Evolutionary conservation across 768 basidiomycete genomes (phyloP), one percentile per base, ranked within the genome.

Genomic region (Artomyces pyxidatus): DNA sequence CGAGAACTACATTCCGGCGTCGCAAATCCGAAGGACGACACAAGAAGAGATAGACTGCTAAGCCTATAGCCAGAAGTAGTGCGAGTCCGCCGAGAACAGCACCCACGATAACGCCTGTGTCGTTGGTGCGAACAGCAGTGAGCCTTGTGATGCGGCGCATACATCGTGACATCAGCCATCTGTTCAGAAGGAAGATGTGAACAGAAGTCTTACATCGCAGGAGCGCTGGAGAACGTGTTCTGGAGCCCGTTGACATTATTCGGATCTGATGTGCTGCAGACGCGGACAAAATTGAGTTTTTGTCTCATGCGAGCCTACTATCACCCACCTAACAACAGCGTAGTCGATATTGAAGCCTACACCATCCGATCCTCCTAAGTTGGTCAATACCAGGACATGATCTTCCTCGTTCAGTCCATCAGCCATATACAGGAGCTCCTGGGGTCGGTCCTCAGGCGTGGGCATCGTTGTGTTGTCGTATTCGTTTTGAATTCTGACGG

Each of bases 251-350:
- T 23, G 7, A 25, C 10, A 21, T 5, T 7, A 22, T 29, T 43
- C 19, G 19, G 7, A 16, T 22, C 44, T 25, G 23, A 22, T 14
- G 17, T 26, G 29, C n/a, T 19, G 2, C 22, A n/a, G n/a, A n/a
- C n/a, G n/a, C n/a, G n/a, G n/a, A n/a, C n/a, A n/a, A n/a, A n/a
- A n/a, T n/a, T n/a, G n/a, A n/a, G n/a, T n/a, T n/a, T n/a, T n/a
- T n/a, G n/a, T n/a, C n/a, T n/a, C n/a, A n/a, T n/a, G n/a, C n/a
- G n/a, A n/a, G 27, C 29, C n/a, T 5, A 42, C 14, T 29, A 19
- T 23, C 17, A 42, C 53, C n/a, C 26, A 54, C 50, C 45, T 54
- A 7, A 11, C n/a, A n/a, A 40, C 22, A 21, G 39, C 39, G 39
- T 40, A 40, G n/a, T 40, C 39, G 22, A 47, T 21, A n/a, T n/a